Conservation (phyloP, 176 grass and related monocot species). For the bread wheat (Triticum aestivum) region IWGSC_CS_RefSeq_v2.1 NC_057799.1:377989592-377990091, state of each 20-base stretch:
- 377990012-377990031: background rate
- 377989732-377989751: constrained; percentile 10
- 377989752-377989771: constrained; percentile 8
- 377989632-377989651: background rate
- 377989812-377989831: background rate
- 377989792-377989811: background rate
- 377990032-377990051: background rate
- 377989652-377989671: background rate
- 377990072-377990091: background rate
- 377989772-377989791: background rate
- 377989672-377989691: background rate
- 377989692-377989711: background rate
- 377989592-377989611: too few relatives aligned
- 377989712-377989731: constrained; percentile 25
- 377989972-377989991: constrained; percentile 59
- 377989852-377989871: background rate
- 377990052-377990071: background rate
- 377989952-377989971: constrained; percentile 47
- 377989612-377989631: background rate
- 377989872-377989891: constrained; percentile 27
- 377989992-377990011: background rate
- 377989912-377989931: constrained; percentile 38
- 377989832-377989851: constrained; percentile 1
- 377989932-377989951: constrained; percentile 64
- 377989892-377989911: constrained; percentile 57